Conservation (phyloP, 2,329 filamentous ascomycete genomes). For the Fusarium temperatum region DNA sequence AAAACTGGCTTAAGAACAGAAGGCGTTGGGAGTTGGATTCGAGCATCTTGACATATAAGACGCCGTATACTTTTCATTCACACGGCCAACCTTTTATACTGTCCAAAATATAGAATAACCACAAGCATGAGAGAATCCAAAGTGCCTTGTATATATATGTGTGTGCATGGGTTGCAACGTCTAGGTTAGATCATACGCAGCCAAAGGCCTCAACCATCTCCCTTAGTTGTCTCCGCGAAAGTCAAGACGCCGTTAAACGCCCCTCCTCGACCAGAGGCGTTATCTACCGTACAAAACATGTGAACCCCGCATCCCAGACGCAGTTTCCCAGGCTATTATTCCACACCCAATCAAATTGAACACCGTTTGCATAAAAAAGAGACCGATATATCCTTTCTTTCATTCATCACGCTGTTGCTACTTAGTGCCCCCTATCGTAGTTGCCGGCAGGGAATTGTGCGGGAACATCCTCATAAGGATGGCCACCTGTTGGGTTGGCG, state of each 20-base stretch:
- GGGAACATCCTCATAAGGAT: slow-evolving; percentile 49
- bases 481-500: slow-evolving; percentile 37
- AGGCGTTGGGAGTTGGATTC: slow-evolving; percentile 33
- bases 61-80: slow-evolving; percentile 20
- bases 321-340: slow-evolving; percentile 28
- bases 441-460: slow-evolving; percentile 66
- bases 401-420: slow-evolving; percentile 27
- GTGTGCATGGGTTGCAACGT: slow-evolving; percentile 18
- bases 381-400: slow-evolving; percentile 33
- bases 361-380: slow-evolving; percentile 28
- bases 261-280: slow-evolving; percentile 34
- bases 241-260: slow-evolving; percentile 38
- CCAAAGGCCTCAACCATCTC: slow-evolving; percentile 23
- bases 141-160: slow-evolving; percentile 7
- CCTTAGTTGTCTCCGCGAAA: slow-evolving; percentile 28
- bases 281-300: slow-evolving; percentile 35
- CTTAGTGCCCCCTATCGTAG: slow-evolving; percentile 62
- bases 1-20: slow-evolving; percentile 31
- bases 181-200: slow-evolving; percentile 23
- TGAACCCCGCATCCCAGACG: slow-evolving; percentile 27
- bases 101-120: slow-evolving; percentile 21
- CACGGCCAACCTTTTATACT: slow-evolving; percentile 18
- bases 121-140: slow-evolving; percentile 10
- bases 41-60: slow-evolving; percentile 32
- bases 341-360: slow-evolving; percentile 30